These are phyloP conservation scores for Henckelia pumila DNA, from an alignment of 257 asterid species.

Conservation along the genomic window DNA sequence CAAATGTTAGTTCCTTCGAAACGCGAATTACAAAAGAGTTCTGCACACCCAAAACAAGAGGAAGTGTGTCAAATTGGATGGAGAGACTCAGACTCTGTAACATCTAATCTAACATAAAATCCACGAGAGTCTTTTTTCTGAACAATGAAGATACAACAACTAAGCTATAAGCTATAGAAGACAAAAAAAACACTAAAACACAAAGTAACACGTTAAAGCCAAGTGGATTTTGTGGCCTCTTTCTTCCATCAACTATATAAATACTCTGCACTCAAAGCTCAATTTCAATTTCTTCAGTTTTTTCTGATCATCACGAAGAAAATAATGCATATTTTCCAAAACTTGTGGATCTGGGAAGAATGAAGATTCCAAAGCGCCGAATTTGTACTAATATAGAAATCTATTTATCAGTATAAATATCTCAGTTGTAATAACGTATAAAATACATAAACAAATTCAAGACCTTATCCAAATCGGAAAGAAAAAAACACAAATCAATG, in stretches of 20 bases:
- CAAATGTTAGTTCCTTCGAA: neutral
- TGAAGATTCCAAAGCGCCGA: neutral
- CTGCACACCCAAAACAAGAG: slow-evolving; percentile 14
- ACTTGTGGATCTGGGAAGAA: neutral
- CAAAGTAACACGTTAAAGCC: neutral
- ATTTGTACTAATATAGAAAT: too few relatives aligned
- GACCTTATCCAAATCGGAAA: neutral
- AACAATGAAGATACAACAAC: neutral
- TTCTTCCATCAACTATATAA: neutral
- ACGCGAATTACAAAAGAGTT: neutral
- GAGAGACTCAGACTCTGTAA: slow-evolving; percentile 13
- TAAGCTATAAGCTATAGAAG: neutral
- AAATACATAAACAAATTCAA: too few relatives aligned
- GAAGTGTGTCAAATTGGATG: neutral
- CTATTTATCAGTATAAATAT: neutral
- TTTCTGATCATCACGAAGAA: neutral
- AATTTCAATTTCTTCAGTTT: neutral
- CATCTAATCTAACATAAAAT: slow-evolving; percentile 14
- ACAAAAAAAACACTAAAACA: too few relatives aligned
- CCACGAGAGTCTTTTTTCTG: neutral
- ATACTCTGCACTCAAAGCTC: neutral
- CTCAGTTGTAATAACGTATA: neutral
- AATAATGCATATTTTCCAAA: neutral
- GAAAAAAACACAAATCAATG: too few relatives aligned
- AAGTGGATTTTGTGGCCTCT: neutral